A percentile compares a stretch with the other conserved stretches of the same genome.
Evolutionary conservation across 2,329 filamentous ascomycete genomes (phyloP).

Genomic region (Ilyonectria sp.): DNA sequence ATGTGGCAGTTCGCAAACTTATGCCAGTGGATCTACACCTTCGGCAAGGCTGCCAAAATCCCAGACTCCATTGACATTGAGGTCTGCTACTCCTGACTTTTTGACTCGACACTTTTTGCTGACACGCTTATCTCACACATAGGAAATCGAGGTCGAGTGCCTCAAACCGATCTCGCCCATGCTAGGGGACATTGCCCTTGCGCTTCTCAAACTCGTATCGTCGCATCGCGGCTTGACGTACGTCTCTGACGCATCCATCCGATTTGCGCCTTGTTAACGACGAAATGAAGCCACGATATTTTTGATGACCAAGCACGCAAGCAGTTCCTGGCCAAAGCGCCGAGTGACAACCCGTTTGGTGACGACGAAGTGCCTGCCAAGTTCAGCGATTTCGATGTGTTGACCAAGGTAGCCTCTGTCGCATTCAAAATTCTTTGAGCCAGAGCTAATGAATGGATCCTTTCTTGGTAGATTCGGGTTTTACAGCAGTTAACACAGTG

Average conservation of each 20-base stretch:
- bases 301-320: conserved; percentile 95
- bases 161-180: conserved; percentile 83
- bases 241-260: conserved; percentile 53
- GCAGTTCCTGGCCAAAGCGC: conserved; percentile 88
- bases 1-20: conserved; percentile 97
- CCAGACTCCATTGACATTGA: conserved; percentile 92
- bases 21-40: conserved; percentile 93
- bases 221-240: conserved; percentile 94
- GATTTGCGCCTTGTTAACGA: conserved; percentile 25
- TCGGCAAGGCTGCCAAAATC: conserved; percentile 91
- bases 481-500: conserved; percentile 92
- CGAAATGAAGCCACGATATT: conserved; percentile 76
- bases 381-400: conserved; percentile 87
- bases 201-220: conserved; percentile 92
- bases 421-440: not conserved
- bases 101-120: not conserved
- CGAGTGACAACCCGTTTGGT: conserved; percentile 88
- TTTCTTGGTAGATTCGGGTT: conserved; percentile 72
- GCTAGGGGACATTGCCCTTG: conserved; percentile 86
- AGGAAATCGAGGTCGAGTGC: conserved; percentile 93
- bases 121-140: conserved; percentile 8
- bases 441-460: not conserved
- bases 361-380: conserved; percentile 78
- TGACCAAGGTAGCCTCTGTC: conserved; percentile 76
- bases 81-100: conserved; percentile 62